Evolutionary conservation across 2,329 filamentous ascomycete species (phyloP).

Genomic region (Gyromitra esculenta): DNA sequence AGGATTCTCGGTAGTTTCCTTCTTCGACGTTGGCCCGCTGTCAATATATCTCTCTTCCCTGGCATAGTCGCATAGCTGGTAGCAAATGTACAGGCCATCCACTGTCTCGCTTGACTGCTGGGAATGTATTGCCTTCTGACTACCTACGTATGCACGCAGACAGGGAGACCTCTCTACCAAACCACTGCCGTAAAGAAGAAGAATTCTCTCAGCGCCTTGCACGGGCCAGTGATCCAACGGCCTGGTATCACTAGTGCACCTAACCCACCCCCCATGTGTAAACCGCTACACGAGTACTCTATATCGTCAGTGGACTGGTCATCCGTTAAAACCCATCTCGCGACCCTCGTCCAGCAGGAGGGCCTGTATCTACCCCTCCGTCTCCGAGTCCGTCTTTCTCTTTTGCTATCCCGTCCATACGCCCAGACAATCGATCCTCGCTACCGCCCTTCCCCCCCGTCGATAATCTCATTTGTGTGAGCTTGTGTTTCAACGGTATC

Average conservation of each 20-base stretch:
- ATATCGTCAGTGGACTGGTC: slow-evolving; percentile 32
- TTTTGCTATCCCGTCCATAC: slow-evolving; percentile 7
- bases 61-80: not conserved
- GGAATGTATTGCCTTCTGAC: slow-evolving; percentile 38
- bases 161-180: slow-evolving; percentile 30
- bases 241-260: slow-evolving; percentile 28
- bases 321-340: slow-evolving; percentile 45
- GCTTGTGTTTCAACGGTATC: slow-evolving; percentile 22
- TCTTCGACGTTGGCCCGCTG: slow-evolving; percentile 15
- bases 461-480: slow-evolving; percentile 21
- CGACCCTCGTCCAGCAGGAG: slow-evolving; percentile 28
- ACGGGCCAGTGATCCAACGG: slow-evolving; percentile 25
- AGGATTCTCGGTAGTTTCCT: slow-evolving; percentile 29
- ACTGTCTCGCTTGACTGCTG: slow-evolving; percentile 16
- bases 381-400: slow-evolving; percentile 37
- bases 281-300: slow-evolving; percentile 10
- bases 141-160: slow-evolving; percentile 36
- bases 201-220: slow-evolving; percentile 18
- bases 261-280: slow-evolving; percentile 20
- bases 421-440: slow-evolving; percentile 9
- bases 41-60: slow-evolving; percentile 16
- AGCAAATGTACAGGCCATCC: slow-evolving; percentile 24
- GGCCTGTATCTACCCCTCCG: slow-evolving; percentile 33
- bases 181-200: slow-evolving; percentile 17
- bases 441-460: not conserved